Evolutionary conservation across 148 eudicot genomes (phyloP).

Genomic region (Simmondsia chinensis): DNA sequence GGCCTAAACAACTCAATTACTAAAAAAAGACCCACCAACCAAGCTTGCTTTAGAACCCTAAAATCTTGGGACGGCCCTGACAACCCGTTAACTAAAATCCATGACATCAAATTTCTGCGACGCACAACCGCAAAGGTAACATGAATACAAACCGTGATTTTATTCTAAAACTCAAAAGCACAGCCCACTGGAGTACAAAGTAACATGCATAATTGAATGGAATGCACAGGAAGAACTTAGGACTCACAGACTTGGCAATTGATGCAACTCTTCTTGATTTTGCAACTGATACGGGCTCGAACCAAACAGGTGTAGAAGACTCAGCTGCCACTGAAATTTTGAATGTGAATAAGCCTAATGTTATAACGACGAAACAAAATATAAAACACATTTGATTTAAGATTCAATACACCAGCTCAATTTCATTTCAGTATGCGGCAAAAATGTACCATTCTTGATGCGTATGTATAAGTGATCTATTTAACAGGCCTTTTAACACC

Average conservation of each 20-base stretch:
- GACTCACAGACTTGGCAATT: slow-evolving; percentile 65
- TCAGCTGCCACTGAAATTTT: slow-evolving; percentile 69
- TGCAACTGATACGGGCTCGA: slow-evolving; percentile 94
- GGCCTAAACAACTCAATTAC: no score
- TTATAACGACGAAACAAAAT: not conserved
- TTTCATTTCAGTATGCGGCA: not conserved
- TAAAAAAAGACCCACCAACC: no score
- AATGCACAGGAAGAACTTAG: slow-evolving; percentile 4
- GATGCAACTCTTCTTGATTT: slow-evolving; percentile 76
- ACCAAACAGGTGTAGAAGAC: slow-evolving; percentile 66
- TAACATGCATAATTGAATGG: not conserved
- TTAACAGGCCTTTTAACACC: no score
- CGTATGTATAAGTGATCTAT: no score
- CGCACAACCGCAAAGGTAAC: no score
- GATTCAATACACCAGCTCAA: not conserved
- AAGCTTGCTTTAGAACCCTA: no score
- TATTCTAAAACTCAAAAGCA: not conserved
- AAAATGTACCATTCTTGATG: no score
- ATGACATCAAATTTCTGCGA: no score
- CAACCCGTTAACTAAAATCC: no score
- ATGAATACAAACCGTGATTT: no score
- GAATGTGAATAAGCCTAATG: not conserved
- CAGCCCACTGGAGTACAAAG: not conserved
- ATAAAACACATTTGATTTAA: not conserved
- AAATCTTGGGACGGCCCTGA: no score